phyloP scores from a whole-genome alignment of 768 basidiomycete genomes.

The Dioszegia aurantiaca region DNA sequence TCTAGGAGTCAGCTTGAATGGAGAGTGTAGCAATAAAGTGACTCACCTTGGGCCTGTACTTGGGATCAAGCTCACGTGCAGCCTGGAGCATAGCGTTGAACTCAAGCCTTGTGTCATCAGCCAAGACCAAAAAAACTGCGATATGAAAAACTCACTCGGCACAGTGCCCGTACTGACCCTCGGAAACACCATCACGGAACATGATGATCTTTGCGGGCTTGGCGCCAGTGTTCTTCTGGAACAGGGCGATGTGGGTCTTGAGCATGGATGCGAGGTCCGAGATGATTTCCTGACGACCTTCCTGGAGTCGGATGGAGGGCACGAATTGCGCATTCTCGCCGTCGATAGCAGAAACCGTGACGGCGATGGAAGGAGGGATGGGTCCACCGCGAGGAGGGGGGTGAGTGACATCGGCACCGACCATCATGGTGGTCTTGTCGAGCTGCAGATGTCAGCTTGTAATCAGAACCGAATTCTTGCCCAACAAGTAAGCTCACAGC shows the following conservation, averaged over 20 bases:
- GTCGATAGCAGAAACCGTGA: constrained; percentile 33
- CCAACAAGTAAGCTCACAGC: constrained; percentile 25
- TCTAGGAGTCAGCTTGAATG: background rate
- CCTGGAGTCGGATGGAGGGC: constrained; percentile 46
- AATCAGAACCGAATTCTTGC: too few species aligned
- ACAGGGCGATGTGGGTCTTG: constrained; percentile 34
- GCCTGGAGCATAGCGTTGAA: constrained; percentile 38
- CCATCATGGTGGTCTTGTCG: constrained; percentile 41
- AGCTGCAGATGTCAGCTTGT: constrained; percentile 13
- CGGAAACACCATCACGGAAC: constrained; percentile 51
- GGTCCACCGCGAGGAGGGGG: constrained; percentile 33
- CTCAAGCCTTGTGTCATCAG: constrained; percentile 25
- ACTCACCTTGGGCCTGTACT: constrained; percentile 44
- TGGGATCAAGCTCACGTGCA: constrained; percentile 25
- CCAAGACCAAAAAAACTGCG: background rate
- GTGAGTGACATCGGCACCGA: constrained; percentile 45
- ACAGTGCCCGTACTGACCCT: constrained; percentile 49
- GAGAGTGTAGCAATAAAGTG: background rate
- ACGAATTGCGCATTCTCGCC: constrained; percentile 37
- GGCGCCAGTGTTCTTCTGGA: constrained; percentile 38
- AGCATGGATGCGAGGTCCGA: constrained; percentile 45
- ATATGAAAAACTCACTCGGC: constrained; percentile 33
- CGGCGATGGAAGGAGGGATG: constrained; percentile 43
- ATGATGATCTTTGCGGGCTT: constrained; percentile 46
- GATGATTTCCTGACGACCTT: constrained; percentile 49